Evolutionary conservation across 805 yeast genomes (phyloP), one percentile per base, ranked within the genome.

Genomic region (Saccharomycopsis fodiens): DNA sequence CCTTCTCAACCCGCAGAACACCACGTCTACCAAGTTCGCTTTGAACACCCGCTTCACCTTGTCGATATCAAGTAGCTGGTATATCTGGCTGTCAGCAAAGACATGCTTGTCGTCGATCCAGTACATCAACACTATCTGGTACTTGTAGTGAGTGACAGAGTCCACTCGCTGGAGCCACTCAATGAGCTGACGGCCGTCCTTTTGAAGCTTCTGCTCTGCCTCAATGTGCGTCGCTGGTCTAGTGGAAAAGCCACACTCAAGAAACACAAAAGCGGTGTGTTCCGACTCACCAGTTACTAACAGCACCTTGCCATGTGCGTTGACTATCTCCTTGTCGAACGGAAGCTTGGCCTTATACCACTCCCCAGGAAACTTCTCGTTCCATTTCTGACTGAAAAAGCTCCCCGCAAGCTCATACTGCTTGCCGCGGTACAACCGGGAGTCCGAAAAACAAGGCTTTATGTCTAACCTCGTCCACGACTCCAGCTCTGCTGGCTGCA

Each of bases 281-380:
- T 61, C 55, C 15, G 5, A 7, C 8, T 32, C 36, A 32, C 5
- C 7, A 17, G 20, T 32, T 10, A 19, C 15, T 7, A 32, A 15
- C 17, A 19, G 8, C 15, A 32, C 17, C 7, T 19, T 32, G 17
- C 36, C 36, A 15, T 17, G 8, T 15, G 8, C 12, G 15, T 32
- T 32, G 8, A 7, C 6, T 6, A 32, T 32, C 10, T 25, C 29
- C 10, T 25, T 25, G 35, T 55, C 57, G 22, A 78, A 57, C 3
- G 60, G 53, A 7, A 77, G 59, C 54, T 74, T 74, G 15, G 63
- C 59, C 17, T 65, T 65, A 37, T 76, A 58, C 82, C 82, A 77
- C 8, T 15, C 36, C 5, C 36, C 36, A 32, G 36, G 36, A 15
- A 32, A 32, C 36, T 10, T 32, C n/a, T n/a, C n/a, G 29, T 10